Conservation (phyloP, 768 basidiomycete genomes). For the Calocera viscosa region DNA sequence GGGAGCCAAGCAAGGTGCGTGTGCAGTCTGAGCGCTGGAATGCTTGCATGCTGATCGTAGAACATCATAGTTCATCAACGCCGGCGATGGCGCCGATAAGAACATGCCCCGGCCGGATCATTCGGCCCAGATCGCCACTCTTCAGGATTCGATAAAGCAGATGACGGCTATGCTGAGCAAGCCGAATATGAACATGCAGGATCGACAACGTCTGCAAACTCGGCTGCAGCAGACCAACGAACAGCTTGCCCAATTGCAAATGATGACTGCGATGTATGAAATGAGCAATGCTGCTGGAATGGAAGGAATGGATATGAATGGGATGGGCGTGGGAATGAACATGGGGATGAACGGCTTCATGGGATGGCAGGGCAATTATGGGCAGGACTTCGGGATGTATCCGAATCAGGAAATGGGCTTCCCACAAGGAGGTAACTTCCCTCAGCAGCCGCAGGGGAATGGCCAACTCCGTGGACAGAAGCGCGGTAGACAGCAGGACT, state of each 20-base stretch:
- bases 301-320: constrained; percentile 14
- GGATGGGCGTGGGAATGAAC: constrained; percentile 16
- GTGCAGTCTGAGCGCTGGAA: not conserved
- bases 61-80: not conserved
- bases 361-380: constrained; percentile 10
- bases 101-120: constrained; percentile 45
- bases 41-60: not conserved
- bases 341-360: constrained; percentile 16
- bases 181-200: constrained; percentile 52
- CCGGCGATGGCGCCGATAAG: constrained; percentile 30
- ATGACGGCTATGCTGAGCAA: constrained; percentile 70
- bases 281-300: constrained; percentile 17
- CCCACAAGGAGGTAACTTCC: not conserved
- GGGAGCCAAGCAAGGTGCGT: constrained; percentile 19
- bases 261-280: constrained; percentile 39
- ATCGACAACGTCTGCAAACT: constrained; percentile 69
- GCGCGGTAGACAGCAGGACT: constrained; percentile 2
- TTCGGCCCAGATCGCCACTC: constrained; percentile 43
- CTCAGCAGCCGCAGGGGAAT: constrained; percentile 1
- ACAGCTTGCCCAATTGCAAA: constrained; percentile 67
- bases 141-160: constrained; percentile 78
- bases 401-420: not conserved
- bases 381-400: constrained; percentile 2
- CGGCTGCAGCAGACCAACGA: constrained; percentile 71
- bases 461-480: not conserved